phyloP scores from a whole-genome alignment of 2,329 filamentous ascomycete genomes.

The Fusarium haematococcum region DNA sequence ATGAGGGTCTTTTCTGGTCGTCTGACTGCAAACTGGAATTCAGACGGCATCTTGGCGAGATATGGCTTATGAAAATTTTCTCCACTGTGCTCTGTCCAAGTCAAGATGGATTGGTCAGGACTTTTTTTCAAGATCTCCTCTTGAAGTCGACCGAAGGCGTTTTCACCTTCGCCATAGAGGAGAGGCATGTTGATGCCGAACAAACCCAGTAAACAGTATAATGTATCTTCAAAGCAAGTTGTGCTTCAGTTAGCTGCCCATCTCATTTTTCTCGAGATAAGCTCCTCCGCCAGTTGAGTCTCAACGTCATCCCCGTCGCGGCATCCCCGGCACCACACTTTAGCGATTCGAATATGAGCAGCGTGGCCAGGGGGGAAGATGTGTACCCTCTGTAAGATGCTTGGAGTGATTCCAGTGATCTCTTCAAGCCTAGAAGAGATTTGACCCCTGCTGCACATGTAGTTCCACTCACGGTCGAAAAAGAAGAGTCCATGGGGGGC shows the following conservation, averaged over 20 bases:
- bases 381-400: not conserved
- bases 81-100: not conserved
- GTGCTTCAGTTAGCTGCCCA: not conserved
- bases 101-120: not conserved
- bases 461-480: not conserved
- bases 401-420: not conserved
- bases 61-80: not conserved
- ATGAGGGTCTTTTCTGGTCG: not conserved
- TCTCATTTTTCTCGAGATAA: not conserved
- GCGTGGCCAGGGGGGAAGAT: not conserved
- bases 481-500: not conserved
- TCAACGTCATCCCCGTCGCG: too few species aligned
- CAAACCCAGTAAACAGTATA: not conserved
- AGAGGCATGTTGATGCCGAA: slow-evolving; percentile 1
- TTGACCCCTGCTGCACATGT: not conserved
- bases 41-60: not conserved
- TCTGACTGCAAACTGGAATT: not conserved
- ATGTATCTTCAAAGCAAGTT: not conserved
- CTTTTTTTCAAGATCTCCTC: not conserved
- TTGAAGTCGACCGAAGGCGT: not conserved
- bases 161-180: not conserved
- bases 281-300: not conserved
- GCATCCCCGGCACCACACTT: too few species aligned
- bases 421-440: not conserved
- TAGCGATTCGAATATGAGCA: too few species aligned